A percentile compares a stretch with the other conserved stretches of the same genome.
Conservation (phyloP, 2,329 filamentous ascomycete genomes). For the Domatiomyces globalis region DNA sequence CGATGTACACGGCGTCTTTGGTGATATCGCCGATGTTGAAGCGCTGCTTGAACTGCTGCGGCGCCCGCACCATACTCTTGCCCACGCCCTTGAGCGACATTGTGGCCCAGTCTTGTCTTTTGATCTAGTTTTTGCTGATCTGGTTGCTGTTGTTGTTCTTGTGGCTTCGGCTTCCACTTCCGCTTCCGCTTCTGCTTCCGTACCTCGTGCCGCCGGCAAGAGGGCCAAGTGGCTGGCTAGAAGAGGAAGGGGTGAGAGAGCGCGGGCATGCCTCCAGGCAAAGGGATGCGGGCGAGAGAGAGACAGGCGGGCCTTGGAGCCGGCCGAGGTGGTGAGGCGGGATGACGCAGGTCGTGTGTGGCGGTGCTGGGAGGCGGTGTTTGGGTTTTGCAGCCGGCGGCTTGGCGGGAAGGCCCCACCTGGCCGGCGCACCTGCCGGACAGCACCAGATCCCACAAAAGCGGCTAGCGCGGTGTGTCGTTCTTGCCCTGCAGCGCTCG, state of each 20-base stretch:
- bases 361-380: not conserved
- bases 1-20: constrained; percentile 87
- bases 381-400: not conserved
- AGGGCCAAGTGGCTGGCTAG: not conserved
- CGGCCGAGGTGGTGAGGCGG: not conserved
- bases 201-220: not conserved
- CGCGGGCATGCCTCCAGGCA: not conserved
- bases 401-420: not conserved
- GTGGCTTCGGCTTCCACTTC: not conserved
- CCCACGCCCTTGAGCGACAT: constrained; percentile 98
- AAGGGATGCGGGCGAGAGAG: not conserved
- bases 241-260: not conserved
- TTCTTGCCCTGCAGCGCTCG: not conserved
- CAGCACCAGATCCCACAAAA: too few species aligned
- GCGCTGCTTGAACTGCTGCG: constrained; percentile 76
- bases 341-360: not conserved
- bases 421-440: too few species aligned
- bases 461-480: too few species aligned
- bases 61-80: constrained; percentile 78
- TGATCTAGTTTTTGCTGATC: too few species aligned
- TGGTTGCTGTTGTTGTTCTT: not conserved
- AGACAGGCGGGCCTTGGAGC: not conserved
- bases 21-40: constrained; percentile 95
- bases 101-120: constrained; percentile 11
- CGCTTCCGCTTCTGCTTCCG: not conserved